Evolutionary conservation across 2,329 filamentous ascomycete species (phyloP).

Genomic region (Aspergillus pseudotamarii): DNA sequence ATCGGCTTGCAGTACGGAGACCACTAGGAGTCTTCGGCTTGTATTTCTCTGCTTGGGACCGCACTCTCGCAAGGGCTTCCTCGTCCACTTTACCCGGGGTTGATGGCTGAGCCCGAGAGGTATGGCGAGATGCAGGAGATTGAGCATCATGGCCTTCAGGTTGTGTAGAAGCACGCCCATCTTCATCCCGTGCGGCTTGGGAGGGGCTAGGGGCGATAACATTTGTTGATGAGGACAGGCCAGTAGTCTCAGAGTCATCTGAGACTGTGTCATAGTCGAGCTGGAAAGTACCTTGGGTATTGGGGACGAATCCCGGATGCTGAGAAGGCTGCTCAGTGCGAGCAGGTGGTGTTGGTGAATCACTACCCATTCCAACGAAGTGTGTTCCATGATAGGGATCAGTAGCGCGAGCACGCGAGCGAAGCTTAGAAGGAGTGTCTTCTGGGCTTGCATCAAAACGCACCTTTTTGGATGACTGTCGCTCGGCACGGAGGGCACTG

Average conservation of each 20-base stretch:
- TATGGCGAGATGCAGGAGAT: conserved; percentile 17
- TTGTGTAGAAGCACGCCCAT: conserved; percentile 10
- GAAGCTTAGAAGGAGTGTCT: conserved; percentile 36
- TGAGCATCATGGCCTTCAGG: conserved; percentile 11
- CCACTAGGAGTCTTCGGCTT: conserved; percentile 48
- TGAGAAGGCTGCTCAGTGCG: conserved; percentile 8
- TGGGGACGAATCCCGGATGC: conserved; percentile 26
- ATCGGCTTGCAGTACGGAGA: conserved; percentile 40
- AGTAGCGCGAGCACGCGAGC: conserved; percentile 24
- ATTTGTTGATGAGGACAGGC: conserved; percentile 15
- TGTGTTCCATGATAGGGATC: conserved; percentile 27
- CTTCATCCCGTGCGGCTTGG: conserved; percentile 1
- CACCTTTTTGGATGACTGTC: conserved; percentile 32
- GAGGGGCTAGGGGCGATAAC: conserved; percentile 7
- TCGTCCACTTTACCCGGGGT: conserved; percentile 28
- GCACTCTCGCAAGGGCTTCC: conserved; percentile 38
- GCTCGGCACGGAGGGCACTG: conserved; percentile 22
- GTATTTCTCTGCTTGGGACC: conserved; percentile 44
- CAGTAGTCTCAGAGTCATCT: conserved; percentile 25
- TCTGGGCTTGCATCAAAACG: conserved; percentile 39
- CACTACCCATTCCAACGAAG: conserved; percentile 25
- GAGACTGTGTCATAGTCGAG: conserved; percentile 36
- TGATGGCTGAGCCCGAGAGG: conserved; percentile 17
- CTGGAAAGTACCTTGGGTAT: conserved; percentile 29
- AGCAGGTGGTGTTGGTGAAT: conserved; percentile 19